Evolutionary conservation across 176 grass and related monocot species (phyloP).

Genomic region (Juncus inflexus): DNA sequence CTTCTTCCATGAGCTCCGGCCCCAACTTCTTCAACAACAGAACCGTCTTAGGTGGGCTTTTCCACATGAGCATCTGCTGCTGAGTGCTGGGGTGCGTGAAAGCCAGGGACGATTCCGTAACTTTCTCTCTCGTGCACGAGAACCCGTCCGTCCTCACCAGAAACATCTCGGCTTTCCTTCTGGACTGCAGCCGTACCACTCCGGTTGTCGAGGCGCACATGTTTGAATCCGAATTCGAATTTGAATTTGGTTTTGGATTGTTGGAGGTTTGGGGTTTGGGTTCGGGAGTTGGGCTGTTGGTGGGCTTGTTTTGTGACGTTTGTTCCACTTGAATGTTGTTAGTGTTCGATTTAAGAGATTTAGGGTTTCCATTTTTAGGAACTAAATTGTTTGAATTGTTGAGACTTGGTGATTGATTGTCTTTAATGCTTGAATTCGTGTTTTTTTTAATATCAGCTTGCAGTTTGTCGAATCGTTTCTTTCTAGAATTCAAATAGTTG

Average conservation of each 20-base stretch:
- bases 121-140: slow-evolving; percentile 97
- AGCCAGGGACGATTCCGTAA: slow-evolving; percentile 88
- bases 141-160: slow-evolving; percentile 93
- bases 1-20: slow-evolving; percentile 90
- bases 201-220: slow-evolving; percentile 80
- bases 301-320: background rate
- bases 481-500: slow-evolving; percentile 49
- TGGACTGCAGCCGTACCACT: slow-evolving; percentile 90
- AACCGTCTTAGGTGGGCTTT: slow-evolving; percentile 91
- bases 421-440: background rate
- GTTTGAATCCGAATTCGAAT: slow-evolving; percentile 35
- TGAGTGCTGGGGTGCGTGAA: slow-evolving; percentile 96
- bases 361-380: slow-evolving; percentile 44
- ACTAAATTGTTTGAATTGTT: background rate
- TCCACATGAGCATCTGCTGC: slow-evolving; percentile 99
- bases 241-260: slow-evolving; percentile 26
- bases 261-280: too few relatives aligned
- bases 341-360: slow-evolving; percentile 37
- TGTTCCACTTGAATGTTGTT: slow-evolving; percentile 36
- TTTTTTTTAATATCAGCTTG: slow-evolving; percentile 30
- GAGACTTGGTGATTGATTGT: too few relatives aligned
- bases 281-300: slow-evolving; percentile 20
- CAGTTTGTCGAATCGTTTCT: slow-evolving; percentile 34
- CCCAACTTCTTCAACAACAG: slow-evolving; percentile 94
- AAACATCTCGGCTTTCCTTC: slow-evolving; percentile 98